A percentile compares a stretch with the other conserved stretches of the same genome.
These are phyloP conservation scores for Ophiostoma sp. DNA, from an alignment of 2,329 filamentous ascomycete genomes.

Conservation along the genomic window DNA sequence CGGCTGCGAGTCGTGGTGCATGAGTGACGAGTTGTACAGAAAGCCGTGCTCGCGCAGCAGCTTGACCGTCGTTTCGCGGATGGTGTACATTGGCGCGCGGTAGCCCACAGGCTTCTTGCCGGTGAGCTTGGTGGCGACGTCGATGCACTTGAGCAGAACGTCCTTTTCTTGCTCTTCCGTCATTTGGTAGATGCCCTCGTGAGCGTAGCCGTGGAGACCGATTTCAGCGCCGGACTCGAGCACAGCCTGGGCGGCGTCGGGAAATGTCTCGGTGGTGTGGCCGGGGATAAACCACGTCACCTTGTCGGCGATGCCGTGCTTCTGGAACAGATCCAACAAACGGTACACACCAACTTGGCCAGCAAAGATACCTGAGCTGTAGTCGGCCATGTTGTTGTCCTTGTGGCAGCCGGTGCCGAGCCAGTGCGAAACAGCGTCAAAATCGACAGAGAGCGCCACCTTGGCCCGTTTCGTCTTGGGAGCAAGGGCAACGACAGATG, in stretches of 20 bases:
- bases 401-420: constrained; percentile 52
- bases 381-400: constrained; percentile 52
- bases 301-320: constrained; percentile 66
- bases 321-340: constrained; percentile 68
- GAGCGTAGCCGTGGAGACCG: constrained; percentile 45
- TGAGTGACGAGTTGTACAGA: constrained; percentile 68
- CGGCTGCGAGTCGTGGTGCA: constrained; percentile 63
- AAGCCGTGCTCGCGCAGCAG: constrained; percentile 65
- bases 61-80: constrained; percentile 49
- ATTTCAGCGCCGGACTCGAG: constrained; percentile 50
- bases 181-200: constrained; percentile 50
- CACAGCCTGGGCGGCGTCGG: constrained; percentile 44
- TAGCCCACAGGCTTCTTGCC: constrained; percentile 66
- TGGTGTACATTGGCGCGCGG: constrained; percentile 50
- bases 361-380: constrained; percentile 48
- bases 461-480: constrained; percentile 27
- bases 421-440: constrained; percentile 56
- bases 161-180: constrained; percentile 72
- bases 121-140: constrained; percentile 2
- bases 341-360: constrained; percentile 58
- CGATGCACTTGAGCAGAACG: constrained; percentile 64
- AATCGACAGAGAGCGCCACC: constrained; percentile 44
- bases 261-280: constrained; percentile 51
- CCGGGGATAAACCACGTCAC: constrained; percentile 55
- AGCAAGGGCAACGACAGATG: background rate